Conservation (phyloP, 345 rosid genomes). For the Brassica incana region DNA sequence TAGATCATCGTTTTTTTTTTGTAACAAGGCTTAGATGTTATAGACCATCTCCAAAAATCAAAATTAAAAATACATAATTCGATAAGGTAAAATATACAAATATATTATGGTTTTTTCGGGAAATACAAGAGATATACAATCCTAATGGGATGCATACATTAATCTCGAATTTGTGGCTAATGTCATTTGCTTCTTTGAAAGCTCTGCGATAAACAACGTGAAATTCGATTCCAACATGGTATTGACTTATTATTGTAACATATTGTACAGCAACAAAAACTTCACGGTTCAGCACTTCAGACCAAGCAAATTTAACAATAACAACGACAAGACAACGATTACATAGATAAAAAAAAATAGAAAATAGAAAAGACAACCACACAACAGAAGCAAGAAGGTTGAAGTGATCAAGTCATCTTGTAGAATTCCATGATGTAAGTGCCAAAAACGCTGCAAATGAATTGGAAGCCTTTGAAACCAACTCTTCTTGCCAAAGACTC, state of each 20-base stretch:
- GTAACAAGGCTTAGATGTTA: no score
- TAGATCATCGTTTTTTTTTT: no score
- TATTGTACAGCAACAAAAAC: not conserved
- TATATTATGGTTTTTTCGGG: not conserved
- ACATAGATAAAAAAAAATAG: not conserved
- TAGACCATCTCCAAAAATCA: no score
- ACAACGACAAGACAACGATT: not conserved
- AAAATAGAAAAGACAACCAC: not conserved
- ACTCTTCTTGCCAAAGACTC: not conserved
- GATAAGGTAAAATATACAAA: no score
- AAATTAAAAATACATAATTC: no score
- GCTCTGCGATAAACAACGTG: not conserved
- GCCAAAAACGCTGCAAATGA: not conserved
- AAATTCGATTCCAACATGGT: not conserved
- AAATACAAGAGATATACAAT: not conserved
- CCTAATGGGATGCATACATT: not conserved
- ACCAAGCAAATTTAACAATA: not conserved
- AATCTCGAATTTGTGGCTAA: not conserved
- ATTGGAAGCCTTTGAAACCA: constrained; percentile 7
- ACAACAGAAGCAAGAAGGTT: not conserved
- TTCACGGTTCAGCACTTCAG: not conserved
- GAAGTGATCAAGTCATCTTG: not conserved
- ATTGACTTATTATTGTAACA: not conserved
- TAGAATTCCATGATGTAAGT: not conserved
- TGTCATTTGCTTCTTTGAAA: not conserved